phyloP scores from a whole-genome alignment of 352 stramenopile genomes.

The Pelagophyceae sp. region DNA sequence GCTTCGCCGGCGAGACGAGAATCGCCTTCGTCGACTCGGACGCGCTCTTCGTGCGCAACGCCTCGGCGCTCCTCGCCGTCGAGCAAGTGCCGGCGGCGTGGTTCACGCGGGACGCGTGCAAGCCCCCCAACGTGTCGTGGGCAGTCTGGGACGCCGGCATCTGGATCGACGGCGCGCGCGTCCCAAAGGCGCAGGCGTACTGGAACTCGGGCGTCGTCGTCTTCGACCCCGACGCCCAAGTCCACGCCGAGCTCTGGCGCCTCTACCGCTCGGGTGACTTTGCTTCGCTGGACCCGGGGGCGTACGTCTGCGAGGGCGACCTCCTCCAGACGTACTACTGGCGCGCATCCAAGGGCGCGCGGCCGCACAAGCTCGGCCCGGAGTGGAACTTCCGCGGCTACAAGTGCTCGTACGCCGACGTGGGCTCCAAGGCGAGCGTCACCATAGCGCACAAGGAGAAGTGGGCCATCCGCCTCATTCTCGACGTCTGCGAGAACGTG shows the following conservation, averaged over 20 bases:
- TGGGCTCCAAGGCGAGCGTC: too few species aligned
- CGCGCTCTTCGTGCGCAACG: background rate
- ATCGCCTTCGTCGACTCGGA: background rate
- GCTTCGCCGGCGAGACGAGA: background rate
- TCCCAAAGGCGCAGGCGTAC: background rate
- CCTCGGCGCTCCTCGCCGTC: background rate
- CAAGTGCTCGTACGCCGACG: background rate
- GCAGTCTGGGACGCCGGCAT: too few species aligned
- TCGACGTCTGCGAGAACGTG: too few species aligned
- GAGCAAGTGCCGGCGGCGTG: background rate
- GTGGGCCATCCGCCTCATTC: too few species aligned
- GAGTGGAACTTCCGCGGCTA: background rate
- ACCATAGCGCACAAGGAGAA: too few species aligned
- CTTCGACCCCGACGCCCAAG: constrained; percentile 5
- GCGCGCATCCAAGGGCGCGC: background rate
- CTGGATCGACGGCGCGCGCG: background rate
- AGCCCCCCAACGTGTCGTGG: too few species aligned
- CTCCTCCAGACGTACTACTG: constrained; percentile 4
- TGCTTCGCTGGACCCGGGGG: background rate
- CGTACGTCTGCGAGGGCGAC: background rate
- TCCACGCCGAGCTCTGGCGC: background rate
- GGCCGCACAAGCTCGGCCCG: background rate
- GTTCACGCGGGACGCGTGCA: too few species aligned
- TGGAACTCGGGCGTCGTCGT: constrained; percentile 6
- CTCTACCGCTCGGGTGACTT: background rate